A percentile compares a stretch with the other conserved stretches of the same genome.
These are phyloP conservation scores for Microstegium vimineum DNA, from an alignment of 176 grass and related monocot species.

Conservation along the genomic window DNA sequence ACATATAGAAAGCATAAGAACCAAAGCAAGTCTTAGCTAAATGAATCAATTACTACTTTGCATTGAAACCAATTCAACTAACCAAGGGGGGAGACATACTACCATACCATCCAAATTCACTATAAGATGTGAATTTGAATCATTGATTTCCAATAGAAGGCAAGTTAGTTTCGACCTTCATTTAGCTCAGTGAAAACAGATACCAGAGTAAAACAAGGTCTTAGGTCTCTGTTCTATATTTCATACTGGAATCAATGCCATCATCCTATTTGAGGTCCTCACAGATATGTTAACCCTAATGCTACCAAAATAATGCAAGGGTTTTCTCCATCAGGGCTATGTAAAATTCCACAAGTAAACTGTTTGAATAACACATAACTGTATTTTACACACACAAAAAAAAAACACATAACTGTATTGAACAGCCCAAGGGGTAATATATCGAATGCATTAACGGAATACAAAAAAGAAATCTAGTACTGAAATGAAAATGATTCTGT, in stretches of 20 bases:
- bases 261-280: not conserved
- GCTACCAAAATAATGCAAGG: not conserved
- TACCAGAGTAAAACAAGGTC: not conserved
- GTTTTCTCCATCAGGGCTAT: not conserved
- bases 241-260: not conserved
- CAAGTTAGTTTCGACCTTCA: not conserved
- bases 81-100: not conserved
- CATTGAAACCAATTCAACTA: not conserved
- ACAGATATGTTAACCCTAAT: not conserved
- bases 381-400: not conserved
- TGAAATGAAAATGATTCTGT: not conserved
- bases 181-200: not conserved
- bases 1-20: constrained; percentile 25
- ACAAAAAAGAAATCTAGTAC: not conserved
- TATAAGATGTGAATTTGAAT: not conserved
- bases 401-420: not conserved
- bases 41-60: not conserved
- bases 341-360: not conserved
- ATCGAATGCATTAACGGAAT: not conserved
- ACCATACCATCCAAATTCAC: not conserved
- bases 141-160: not conserved
- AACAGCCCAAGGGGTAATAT: not conserved
- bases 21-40: not conserved
- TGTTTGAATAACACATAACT: not conserved
- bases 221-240: not conserved